A percentile compares a stretch with the other conserved stretches of the same genome.
phyloP scores from a whole-genome alignment of 1,139 yeast species.

The Saccharomycopsis phalli region DNA sequence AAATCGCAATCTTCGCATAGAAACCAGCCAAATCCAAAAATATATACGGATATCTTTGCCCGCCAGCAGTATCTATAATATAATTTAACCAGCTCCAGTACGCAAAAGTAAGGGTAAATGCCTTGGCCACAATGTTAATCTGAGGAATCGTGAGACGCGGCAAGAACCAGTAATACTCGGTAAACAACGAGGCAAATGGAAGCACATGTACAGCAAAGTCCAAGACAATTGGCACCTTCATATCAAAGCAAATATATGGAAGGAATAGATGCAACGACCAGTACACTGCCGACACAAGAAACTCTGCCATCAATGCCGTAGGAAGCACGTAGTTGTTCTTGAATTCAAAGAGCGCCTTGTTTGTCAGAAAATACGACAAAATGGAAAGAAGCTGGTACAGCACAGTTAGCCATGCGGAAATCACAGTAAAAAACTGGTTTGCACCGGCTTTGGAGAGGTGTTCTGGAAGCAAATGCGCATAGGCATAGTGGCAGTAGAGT shows the following conservation, averaged over 20 bases:
- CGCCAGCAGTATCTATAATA: conserved; percentile 10
- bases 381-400: conserved; percentile 7
- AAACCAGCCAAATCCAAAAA: conserved; percentile 16
- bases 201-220: conserved; percentile 7
- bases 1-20: neutral
- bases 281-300: conserved; percentile 17
- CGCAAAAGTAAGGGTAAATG: conserved; percentile 3
- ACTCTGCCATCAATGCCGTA: conserved; percentile 14
- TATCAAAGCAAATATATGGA: neutral
- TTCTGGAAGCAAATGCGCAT: neutral
- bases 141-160: conserved; percentile 10
- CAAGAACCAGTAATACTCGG: conserved; percentile 14
- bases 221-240: neutral
- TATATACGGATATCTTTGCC: conserved; percentile 19
- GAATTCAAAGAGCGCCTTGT: neutral
- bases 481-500: conserved; percentile 1
- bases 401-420: conserved; percentile 12
- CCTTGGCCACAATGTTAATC: conserved; percentile 3
- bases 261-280: conserved; percentile 18
- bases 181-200: conserved; percentile 9
- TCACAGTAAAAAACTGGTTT: conserved; percentile 12
- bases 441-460: conserved; percentile 15
- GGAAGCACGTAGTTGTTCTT: conserved; percentile 19
- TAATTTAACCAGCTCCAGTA: conserved; percentile 19
- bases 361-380: conserved; percentile 1